These are phyloP conservation scores for Penicillium sp. DNA, from an alignment of 2,329 filamentous ascomycete genomes.

Conservation along the genomic window DNA sequence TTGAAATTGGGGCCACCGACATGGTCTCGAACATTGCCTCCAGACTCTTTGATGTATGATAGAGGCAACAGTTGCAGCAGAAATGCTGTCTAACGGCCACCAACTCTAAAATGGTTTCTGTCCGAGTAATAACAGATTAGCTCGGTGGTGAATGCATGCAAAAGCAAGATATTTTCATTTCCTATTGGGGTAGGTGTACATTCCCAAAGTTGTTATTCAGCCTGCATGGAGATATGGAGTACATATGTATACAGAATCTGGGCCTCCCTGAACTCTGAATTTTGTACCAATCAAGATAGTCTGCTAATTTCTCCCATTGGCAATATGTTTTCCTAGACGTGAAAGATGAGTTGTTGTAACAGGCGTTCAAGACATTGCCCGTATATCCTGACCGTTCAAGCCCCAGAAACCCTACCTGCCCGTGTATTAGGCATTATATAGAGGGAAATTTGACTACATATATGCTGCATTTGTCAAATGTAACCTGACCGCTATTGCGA, in stretches of 20 bases:
- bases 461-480: neutral
- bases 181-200: neutral
- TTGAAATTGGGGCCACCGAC: neutral
- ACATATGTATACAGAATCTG: neutral
- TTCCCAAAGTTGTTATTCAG: slow-evolving; percentile 10
- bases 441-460: neutral
- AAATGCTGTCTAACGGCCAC: neutral
- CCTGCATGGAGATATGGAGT: slow-evolving; percentile 8
- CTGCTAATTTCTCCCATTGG: no score
- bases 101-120: neutral
- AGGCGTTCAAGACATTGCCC: neutral
- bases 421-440: neutral
- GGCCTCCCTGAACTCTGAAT: neutral
- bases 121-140: neutral
- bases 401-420: neutral
- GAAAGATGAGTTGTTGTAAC: neutral
- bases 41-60: neutral
- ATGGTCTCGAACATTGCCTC: neutral
- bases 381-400: neutral
- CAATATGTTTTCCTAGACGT: neutral
- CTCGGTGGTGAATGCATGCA: neutral
- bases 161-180: neutral
- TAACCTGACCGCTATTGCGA: neutral
- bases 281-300: neutral
- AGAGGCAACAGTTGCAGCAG: neutral